Percentiles rank a stretch among this genome's conserved stretches.
These are phyloP conservation scores for Marsdenia floribunda DNA, from an alignment of 257 asterid genomes.

Conservation along the genomic window DNA sequence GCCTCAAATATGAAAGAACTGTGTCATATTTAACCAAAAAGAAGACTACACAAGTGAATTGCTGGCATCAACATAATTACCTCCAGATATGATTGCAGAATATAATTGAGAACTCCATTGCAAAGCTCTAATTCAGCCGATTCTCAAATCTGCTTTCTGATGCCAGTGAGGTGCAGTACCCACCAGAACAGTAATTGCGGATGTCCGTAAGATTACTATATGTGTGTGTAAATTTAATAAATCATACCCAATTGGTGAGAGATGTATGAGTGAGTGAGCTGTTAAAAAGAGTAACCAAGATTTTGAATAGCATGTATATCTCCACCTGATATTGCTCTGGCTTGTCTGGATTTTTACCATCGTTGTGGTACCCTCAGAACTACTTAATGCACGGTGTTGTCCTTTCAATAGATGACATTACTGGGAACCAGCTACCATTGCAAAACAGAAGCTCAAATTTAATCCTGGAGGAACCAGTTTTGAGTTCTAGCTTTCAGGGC, in stretches of 20 bases:
- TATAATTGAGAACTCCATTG: slow-evolving; percentile 6
- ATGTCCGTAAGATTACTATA: slow-evolving; percentile 24
- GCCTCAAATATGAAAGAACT: neutral
- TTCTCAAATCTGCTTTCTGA: slow-evolving; percentile 16
- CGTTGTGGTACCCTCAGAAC: slow-evolving; percentile 13
- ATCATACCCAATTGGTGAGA: slow-evolving; percentile 21
- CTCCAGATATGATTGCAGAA: neutral
- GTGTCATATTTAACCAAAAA: neutral
- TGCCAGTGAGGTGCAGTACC: slow-evolving; percentile 1
- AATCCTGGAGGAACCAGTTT: neutral
- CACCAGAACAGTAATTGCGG: slow-evolving; percentile 20
- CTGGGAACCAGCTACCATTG: neutral
- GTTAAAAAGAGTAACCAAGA: slow-evolving; percentile 3
- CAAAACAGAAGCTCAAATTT: neutral
- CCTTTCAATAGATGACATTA: slow-evolving; percentile 9
- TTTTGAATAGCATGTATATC: slow-evolving; percentile 9
- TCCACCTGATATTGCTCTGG: neutral
- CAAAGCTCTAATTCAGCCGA: slow-evolving; percentile 1
- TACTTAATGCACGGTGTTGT: slow-evolving; percentile 6
- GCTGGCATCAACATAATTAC: neutral
- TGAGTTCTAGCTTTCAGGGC: neutral
- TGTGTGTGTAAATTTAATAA: slow-evolving; percentile 14
- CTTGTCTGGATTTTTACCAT: slow-evolving; percentile 12
- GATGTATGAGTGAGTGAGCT: slow-evolving; percentile 15
- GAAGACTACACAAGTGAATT: neutral